Conservation (phyloP, 352 stramenopile genomes). For the Globisporangium acanthophoron region DNA sequence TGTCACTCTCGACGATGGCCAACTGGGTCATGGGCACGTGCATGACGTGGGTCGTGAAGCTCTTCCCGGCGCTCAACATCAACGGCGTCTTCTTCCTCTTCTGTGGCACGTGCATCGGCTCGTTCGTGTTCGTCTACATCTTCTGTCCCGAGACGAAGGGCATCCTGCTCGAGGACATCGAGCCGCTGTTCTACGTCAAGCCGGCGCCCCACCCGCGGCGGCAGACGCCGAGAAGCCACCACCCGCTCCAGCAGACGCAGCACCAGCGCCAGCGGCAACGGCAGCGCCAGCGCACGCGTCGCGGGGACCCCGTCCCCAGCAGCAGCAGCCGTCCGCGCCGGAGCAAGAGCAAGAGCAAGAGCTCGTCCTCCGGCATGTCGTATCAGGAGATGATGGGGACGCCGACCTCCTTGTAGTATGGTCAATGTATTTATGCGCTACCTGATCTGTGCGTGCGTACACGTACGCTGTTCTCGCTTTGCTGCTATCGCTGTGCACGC, state of each 20-base stretch:
- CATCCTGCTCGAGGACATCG: slow-evolving; percentile 27
- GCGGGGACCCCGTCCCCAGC: background rate
- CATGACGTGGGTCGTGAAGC: slow-evolving; percentile 41
- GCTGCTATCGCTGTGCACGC: no score
- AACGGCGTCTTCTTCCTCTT: slow-evolving; percentile 50
- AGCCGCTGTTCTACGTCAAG: slow-evolving; percentile 16
- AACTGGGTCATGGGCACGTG: slow-evolving; percentile 29
- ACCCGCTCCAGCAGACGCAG: background rate
- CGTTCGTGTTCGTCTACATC: slow-evolving; percentile 37
- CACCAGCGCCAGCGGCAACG: background rate
- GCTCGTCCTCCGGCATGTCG: background rate
- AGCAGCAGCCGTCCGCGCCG: no score
- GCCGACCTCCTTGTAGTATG: background rate
- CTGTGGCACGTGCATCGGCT: slow-evolving; percentile 25
- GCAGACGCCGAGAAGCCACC: background rate
- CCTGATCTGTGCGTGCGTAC: background rate
- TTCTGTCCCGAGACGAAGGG: slow-evolving; percentile 35
- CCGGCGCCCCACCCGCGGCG: background rate
- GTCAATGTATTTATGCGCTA: background rate
- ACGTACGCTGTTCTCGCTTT: background rate
- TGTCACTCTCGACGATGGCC: slow-evolving; percentile 35
- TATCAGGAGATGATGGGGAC: background rate
- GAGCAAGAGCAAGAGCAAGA: slow-evolving; percentile 3
- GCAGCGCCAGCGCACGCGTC: background rate
- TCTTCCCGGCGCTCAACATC: slow-evolving; percentile 41